phyloP scores from a whole-genome alignment of 2,329 filamentous ascomycete genomes.

The Coniochaeta prunicola region DNA sequence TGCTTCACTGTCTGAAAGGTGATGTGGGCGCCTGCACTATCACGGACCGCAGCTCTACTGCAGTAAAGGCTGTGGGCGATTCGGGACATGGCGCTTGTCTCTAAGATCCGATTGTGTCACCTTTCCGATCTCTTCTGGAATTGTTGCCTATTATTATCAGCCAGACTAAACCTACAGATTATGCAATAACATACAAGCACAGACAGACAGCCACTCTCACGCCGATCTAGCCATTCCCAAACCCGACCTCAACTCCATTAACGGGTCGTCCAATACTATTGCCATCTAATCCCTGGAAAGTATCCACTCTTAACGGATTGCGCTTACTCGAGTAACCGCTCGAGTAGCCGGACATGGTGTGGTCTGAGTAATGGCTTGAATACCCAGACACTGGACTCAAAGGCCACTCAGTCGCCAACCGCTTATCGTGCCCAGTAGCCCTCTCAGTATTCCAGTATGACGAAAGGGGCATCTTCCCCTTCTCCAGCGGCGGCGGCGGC shows the following conservation, averaged over 20 bases:
- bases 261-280: not conserved
- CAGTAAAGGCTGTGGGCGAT: not conserved
- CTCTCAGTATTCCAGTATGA: not conserved
- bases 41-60: too few relatives aligned
- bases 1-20: too few relatives aligned
- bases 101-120: not conserved
- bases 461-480: not conserved
- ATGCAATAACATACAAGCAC: not conserved
- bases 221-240: not conserved
- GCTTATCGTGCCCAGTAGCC: not conserved
- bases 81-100: not conserved
- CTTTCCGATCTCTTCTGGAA: too few relatives aligned
- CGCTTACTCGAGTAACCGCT: not conserved
- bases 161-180: too few relatives aligned
- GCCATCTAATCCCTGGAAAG: not conserved
- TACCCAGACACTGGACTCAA: not conserved
- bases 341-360: not conserved
- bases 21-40: too few relatives aligned
- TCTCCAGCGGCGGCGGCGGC: not conserved
- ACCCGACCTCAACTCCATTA: too few relatives aligned
- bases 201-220: not conserved
- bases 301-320: not conserved
- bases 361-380: not conserved
- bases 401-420: not conserved
- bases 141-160: too few relatives aligned